phyloP scores from a whole-genome alignment of 768 basidiomycete species.

The Rhizopogon vesiculosus region DNA sequence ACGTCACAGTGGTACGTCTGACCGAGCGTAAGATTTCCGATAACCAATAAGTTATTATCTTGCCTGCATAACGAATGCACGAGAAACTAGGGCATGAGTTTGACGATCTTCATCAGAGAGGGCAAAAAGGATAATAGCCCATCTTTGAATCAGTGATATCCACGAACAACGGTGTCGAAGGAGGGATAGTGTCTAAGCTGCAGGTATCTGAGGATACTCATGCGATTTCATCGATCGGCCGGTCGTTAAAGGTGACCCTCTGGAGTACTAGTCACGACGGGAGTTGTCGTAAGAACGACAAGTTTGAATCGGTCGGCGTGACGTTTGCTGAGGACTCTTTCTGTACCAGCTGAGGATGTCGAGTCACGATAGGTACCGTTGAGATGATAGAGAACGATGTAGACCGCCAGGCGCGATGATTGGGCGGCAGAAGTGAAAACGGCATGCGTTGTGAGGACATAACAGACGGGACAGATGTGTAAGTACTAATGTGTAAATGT shows the following conservation, averaged over 20 bases:
- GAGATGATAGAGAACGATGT: not conserved
- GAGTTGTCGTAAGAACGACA: not conserved
- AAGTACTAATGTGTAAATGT: too few relatives aligned
- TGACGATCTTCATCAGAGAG: slow-evolving; percentile 41
- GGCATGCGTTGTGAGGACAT: too few relatives aligned
- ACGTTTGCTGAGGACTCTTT: not conserved
- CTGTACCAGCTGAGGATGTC: not conserved
- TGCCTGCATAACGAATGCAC: too few relatives aligned
- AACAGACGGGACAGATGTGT: not conserved
- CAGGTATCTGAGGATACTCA: not conserved
- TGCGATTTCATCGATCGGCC: not conserved
- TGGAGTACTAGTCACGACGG: not conserved
- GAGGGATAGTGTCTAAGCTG: not conserved
- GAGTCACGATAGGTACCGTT: not conserved
- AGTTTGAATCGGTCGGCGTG: not conserved
- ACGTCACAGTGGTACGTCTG: too few relatives aligned
- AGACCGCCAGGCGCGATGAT: not conserved
- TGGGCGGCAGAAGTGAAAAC: not conserved
- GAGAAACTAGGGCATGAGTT: slow-evolving; percentile 48
- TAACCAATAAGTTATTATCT: not conserved
- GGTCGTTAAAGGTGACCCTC: not conserved
- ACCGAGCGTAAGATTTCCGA: not conserved
- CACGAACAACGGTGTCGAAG: slow-evolving; percentile 20
- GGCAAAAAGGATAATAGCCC: slow-evolving; percentile 51
- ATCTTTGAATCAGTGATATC: slow-evolving; percentile 42